A percentile compares a stretch with the other conserved stretches of the same genome.
phyloP scores from a whole-genome alignment of 805 yeast genomes.

The Ogataea thermomethanolica region DNA sequence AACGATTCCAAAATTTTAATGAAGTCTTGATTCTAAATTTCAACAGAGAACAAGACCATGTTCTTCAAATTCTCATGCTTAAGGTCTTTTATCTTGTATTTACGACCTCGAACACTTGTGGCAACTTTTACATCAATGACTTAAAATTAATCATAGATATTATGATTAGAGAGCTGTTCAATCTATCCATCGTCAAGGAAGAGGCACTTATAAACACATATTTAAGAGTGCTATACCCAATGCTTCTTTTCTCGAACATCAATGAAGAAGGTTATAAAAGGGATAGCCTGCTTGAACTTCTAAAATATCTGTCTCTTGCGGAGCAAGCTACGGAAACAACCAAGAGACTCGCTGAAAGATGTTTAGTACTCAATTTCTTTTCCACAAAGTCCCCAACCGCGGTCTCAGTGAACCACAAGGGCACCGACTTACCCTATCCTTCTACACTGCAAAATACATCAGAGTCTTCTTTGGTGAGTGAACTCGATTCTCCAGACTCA shows the following conservation, averaged over 20 bases:
- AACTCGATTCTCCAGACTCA: slow-evolving; percentile 15
- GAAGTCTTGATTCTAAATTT: slow-evolving; percentile 71
- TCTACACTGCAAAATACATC: slow-evolving; percentile 12
- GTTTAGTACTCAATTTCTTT: slow-evolving; percentile 28
- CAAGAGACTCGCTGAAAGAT: slow-evolving; percentile 39
- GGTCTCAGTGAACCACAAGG: not conserved
- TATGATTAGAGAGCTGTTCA: slow-evolving; percentile 70
- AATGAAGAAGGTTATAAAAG: slow-evolving; percentile 54
- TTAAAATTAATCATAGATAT: slow-evolving; percentile 81
- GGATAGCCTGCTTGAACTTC: slow-evolving; percentile 47
- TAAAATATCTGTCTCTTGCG: slow-evolving; percentile 44
- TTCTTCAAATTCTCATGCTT: slow-evolving; percentile 72
- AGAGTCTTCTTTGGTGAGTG: slow-evolving; percentile 17
- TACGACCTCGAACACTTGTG: slow-evolving; percentile 60
- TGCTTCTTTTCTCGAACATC: slow-evolving; percentile 64
- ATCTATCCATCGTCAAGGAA: slow-evolving; percentile 54
- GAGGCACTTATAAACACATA: slow-evolving; percentile 64
- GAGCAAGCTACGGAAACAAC: slow-evolving; percentile 39
- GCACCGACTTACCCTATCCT: slow-evolving; percentile 2
- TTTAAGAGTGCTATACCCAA: slow-evolving; percentile 68
- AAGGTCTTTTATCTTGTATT: slow-evolving; percentile 74
- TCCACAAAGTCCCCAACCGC: slow-evolving; percentile 1
- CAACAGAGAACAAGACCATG: slow-evolving; percentile 70
- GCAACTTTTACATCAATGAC: slow-evolving; percentile 78
- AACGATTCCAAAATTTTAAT: slow-evolving; percentile 51